A percentile compares a stretch with the other conserved stretches of the same genome.
Conservation (phyloP, 2,329 filamentous ascomycete species). For the Calonectria honghensis region DNA sequence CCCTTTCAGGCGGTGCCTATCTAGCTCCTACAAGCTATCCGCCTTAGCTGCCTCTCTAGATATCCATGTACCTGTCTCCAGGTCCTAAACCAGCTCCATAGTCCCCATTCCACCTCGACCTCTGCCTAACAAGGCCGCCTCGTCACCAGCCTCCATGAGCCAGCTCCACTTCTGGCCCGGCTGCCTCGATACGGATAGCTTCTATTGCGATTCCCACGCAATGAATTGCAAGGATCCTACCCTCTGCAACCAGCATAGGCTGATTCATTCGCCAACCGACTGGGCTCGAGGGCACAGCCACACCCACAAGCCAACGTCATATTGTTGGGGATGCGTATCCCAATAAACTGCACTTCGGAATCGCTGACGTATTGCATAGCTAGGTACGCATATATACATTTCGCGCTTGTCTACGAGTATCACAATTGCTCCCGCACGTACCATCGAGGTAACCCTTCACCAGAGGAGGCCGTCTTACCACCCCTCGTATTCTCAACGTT, state of each 20-base stretch:
- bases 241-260: not conserved
- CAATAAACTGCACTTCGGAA: not conserved
- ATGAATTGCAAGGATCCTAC: not conserved
- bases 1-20: constrained; percentile 40
- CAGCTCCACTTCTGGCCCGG: constrained; percentile 6
- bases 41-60: constrained; percentile 14
- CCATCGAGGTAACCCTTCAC: not conserved
- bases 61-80: constrained; percentile 22
- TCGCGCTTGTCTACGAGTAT: not conserved
- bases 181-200: not conserved
- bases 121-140: constrained; percentile 7
- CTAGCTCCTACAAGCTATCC: constrained; percentile 15
- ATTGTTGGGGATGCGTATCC: constrained; percentile 8
- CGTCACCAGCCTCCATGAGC: constrained; percentile 9
- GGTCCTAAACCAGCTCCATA: constrained; percentile 19
- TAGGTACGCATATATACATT: not conserved
- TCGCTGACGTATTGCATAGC: constrained; percentile 6
- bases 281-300: not conserved
- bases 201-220: not conserved
- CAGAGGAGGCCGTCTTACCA: not conserved
- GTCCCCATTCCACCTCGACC: constrained; percentile 27
- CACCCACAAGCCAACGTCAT: constrained; percentile 18
- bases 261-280: constrained; percentile 22
- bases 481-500: not conserved
- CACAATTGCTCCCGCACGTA: not conserved